These are phyloP conservation scores for Diplodia corticola DNA, from an alignment of 2,329 filamentous ascomycete species.

Conservation along the genomic window DNA sequence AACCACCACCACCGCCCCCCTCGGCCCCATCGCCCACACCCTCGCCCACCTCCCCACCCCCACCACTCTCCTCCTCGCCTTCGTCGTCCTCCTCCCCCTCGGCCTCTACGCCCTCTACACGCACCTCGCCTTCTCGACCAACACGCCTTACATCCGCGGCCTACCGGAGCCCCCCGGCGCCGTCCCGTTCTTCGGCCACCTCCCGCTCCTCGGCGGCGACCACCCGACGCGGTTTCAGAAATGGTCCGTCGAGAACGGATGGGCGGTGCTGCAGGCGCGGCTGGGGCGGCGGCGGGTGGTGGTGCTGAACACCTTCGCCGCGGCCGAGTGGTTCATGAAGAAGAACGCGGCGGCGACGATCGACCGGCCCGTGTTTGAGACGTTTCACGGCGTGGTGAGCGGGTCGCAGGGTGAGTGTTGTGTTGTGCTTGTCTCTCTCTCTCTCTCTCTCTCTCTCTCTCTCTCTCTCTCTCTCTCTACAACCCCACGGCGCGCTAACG, in stretches of 20 bases:
- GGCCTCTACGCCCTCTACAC: constrained; percentile 27
- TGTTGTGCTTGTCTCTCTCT: neutral
- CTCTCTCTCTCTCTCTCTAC: no score
- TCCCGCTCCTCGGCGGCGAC: neutral
- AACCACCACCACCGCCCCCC: neutral
- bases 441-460: no score
- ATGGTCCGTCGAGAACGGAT: neutral
- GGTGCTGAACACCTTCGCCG: constrained; percentile 14
- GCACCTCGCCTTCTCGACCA: constrained; percentile 27
- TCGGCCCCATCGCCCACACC: constrained; percentile 24
- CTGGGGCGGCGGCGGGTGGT: constrained; percentile 8
- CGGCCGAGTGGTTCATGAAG: constrained; percentile 17
- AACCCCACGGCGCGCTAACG: no score
- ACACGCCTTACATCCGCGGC: constrained; percentile 1
- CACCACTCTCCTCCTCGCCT: constrained; percentile 28
- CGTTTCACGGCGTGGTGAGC: constrained; percentile 17
- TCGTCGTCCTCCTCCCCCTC: constrained; percentile 23
- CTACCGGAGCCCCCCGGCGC: neutral
- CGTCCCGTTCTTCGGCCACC: constrained; percentile 13
- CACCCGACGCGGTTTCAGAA: neutral
- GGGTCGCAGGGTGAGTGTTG: constrained; percentile 8
- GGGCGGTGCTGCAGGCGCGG: constrained; percentile 18
- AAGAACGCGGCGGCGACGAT: constrained; percentile 18
- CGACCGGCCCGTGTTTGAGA: constrained; percentile 14
- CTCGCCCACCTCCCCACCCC: constrained; percentile 18